Conservation (phyloP, 176 grass and related monocot genomes). For the Oryza punctata region DNA sequence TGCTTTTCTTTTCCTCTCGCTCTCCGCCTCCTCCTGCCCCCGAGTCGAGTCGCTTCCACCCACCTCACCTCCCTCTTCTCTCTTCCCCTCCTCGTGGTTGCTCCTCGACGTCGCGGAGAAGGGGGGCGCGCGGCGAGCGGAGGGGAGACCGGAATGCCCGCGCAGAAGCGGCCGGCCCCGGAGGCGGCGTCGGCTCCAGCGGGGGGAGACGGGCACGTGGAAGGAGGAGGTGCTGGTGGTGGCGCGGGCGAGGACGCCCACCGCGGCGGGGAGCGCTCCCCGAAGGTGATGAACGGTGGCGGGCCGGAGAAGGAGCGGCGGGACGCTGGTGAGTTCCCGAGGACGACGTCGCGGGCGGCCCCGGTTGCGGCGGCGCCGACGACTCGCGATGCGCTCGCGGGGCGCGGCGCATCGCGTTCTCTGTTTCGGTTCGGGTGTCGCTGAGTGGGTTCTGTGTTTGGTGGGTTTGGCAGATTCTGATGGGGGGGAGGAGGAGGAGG, state of each 20-base stretch:
- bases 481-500: conserved; percentile 33
- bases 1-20: conserved; percentile 51
- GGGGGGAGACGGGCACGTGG: conserved; percentile 31
- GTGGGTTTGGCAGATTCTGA: conserved; percentile 52
- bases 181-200: conserved; percentile 10
- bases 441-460: conserved; percentile 31
- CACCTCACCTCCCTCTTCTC: conserved; percentile 34
- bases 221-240: not conserved
- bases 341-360: not conserved
- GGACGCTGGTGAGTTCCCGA: conserved; percentile 30
- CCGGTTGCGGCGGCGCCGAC: not conserved
- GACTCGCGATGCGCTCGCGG: conserved; percentile 26
- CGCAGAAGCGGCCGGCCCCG: conserved; percentile 61
- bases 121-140: not conserved
- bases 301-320: conserved; percentile 16
- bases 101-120: conserved; percentile 20
- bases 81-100: not conserved
- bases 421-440: not conserved
- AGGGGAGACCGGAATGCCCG: conserved; percentile 50
- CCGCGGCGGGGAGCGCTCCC: not conserved
- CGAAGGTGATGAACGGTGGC: conserved; percentile 34
- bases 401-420: conserved; percentile 36
- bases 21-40: conserved; percentile 38
- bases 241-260: not conserved
- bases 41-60: conserved; percentile 52